These are phyloP conservation scores for Oenanthe javanica DNA, from an alignment of 140 eudicot species.

Conservation along the genomic window DNA sequence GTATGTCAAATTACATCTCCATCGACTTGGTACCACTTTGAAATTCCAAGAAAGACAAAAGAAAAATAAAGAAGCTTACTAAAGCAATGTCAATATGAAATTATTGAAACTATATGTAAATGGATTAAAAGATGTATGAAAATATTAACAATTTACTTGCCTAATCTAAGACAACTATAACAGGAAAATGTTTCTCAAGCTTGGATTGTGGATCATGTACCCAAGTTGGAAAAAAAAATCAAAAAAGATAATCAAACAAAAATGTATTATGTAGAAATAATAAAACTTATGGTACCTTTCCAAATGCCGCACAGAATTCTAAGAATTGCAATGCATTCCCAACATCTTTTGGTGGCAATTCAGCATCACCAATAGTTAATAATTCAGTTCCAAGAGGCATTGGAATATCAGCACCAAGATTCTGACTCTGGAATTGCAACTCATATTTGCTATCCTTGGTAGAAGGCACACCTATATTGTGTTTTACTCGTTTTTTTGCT, in stretches of 20 bases:
- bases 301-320: conserved; percentile 81
- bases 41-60: not conserved
- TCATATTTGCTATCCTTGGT: conserved; percentile 10
- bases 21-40: not conserved
- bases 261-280: not conserved
- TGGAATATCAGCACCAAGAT: conserved; percentile 20
- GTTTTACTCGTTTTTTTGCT: conserved; percentile 2
- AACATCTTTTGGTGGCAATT: conserved; percentile 54
- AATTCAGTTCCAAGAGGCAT: conserved; percentile 61
- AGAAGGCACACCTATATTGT: not conserved
- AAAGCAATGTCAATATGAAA: not conserved
- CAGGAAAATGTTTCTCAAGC: not conserved
- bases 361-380: conserved; percentile 45
- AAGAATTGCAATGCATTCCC: conserved; percentile 77
- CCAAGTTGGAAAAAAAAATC: not conserved
- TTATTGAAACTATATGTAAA: not conserved
- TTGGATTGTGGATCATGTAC: not conserved
- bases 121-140: not conserved
- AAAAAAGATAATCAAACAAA: not conserved
- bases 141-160: too few species aligned
- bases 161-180: too few species aligned
- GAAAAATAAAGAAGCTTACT: not conserved
- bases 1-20: not conserved
- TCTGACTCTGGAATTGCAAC: not conserved
- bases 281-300: conserved; percentile 43